phyloP scores from a whole-genome alignment of 176 grass and related monocot species.

The Avena eriantha region DNA sequence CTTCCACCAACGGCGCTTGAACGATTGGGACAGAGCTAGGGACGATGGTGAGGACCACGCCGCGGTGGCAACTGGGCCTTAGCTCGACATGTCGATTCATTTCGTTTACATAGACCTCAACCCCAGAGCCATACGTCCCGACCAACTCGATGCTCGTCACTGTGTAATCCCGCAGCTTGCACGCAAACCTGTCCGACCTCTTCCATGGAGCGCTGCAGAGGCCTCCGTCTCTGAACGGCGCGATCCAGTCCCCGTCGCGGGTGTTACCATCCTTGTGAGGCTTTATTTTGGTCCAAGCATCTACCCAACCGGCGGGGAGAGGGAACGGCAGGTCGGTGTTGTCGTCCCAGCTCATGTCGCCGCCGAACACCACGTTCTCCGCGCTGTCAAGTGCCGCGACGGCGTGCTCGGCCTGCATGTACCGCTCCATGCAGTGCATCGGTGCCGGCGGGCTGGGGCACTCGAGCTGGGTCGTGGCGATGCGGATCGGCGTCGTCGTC shows the following conservation, averaged over 20 bases:
- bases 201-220: neutral
- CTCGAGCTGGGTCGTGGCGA: conserved; percentile 29
- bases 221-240: neutral
- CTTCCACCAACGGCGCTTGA: neutral
- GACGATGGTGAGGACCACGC: conserved; percentile 44
- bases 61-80: conserved; percentile 33
- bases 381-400: neutral
- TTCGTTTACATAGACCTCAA: too few relatives aligned
- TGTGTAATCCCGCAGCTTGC: conserved; percentile 44
- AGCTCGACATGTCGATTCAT: neutral
- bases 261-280: neutral
- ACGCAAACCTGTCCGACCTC: conserved; percentile 2
- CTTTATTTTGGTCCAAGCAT: conserved; percentile 16
- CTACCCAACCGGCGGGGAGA: neutral
- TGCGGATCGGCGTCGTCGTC: neutral
- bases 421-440: conserved; percentile 25
- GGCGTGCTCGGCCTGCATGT: conserved; percentile 19
- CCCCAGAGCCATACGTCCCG: neutral
- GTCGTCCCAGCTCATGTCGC: conserved; percentile 46
- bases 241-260: neutral
- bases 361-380: conserved; percentile 37
- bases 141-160: conserved; percentile 13
- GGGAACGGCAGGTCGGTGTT: conserved; percentile 29
- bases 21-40: neutral
- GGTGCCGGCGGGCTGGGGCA: neutral